Conservation (phyloP, 163 green algal species). For the Chlamydomonas reinhardtii region DNA sequence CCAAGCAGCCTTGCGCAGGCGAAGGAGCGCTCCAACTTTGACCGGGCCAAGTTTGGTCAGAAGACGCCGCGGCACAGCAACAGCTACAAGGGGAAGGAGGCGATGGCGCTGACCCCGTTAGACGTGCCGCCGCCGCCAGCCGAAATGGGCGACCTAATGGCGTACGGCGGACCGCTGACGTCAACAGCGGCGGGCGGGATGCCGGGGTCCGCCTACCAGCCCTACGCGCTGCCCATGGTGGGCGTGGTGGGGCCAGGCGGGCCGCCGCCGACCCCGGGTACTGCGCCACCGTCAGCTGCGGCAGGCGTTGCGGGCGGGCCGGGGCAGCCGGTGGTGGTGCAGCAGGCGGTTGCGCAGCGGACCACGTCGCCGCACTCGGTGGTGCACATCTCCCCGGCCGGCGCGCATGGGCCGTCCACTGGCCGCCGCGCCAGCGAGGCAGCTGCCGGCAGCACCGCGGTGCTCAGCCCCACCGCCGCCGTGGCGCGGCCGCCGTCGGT, state of each 20-base stretch:
- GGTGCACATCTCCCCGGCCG: background rate
- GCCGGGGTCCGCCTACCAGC: background rate
- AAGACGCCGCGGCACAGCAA: slow-evolving; percentile 27
- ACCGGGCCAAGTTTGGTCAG: slow-evolving; percentile 17
- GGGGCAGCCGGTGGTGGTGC: background rate
- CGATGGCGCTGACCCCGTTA: background rate
- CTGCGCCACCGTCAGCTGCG: background rate
- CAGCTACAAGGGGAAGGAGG: slow-evolving; percentile 30
- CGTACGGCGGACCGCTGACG: background rate
- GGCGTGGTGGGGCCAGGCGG: background rate
- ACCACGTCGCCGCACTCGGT: slow-evolving; percentile 15
- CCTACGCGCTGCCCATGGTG: slow-evolving; percentile 20
- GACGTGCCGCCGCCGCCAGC: background rate
- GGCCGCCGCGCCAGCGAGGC: background rate
- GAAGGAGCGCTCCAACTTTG: background rate
- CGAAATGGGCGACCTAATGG: background rate
- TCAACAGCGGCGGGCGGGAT: background rate
- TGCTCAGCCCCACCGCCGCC: background rate
- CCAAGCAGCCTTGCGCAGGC: background rate
- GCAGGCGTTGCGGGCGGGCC: background rate
- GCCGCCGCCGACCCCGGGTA: slow-evolving; percentile 2
- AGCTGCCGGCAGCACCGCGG: background rate
- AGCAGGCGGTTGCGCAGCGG: slow-evolving; percentile 27
- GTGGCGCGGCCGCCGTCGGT: no score
- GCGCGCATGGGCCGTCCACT: background rate